Evolutionary conservation across 2,329 filamentous ascomycete genomes (phyloP), one percentile per base, ranked within the genome.

Genomic region (Simplicillium sp.): DNA sequence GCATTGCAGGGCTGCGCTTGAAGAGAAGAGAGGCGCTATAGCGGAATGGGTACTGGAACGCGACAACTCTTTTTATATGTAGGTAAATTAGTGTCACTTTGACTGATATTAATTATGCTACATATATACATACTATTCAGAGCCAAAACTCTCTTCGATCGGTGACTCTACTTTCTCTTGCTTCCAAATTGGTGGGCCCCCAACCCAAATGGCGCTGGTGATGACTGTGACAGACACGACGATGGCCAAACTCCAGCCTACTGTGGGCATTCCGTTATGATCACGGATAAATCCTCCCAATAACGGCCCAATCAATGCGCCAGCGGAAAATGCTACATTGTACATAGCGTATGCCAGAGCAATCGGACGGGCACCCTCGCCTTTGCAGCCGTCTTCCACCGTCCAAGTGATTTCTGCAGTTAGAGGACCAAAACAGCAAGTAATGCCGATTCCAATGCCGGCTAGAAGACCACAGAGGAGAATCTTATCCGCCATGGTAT

Each of bases 341-440:
- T 60, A 62, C 31, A 62, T 42, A 3, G 56, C 59, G 37, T 62
- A 62, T 3, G 55, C 56, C 16, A 58, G 55, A 11, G 58, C 59
- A 40, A 58, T 57, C 6, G 60, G 57, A 11, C 49, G 51, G 6
- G 38, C 47, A n/a, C 49, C 46, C 8, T 39, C 45, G 34, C 54
- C 46, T 5, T 41, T 38, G 2, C 37, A 36, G 31, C 31, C 41
- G 11, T 43, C 46, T 13, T 48, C 39, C 9, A 57, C 48, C 3
- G 57, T 46, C 54, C 55, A 62, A 29, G 55, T 59, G 31, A 62
- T 60, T 46, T 62, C 59, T 3, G 58, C 59, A 52, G 60, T 62
- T 40, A 62, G 35, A 3, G 58, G 57, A 3, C 54, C 54, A 17
- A 61, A 53, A 13, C 59, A 53, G n/a, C 53, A 56, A 9, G 52